Evolutionary conservation across 1,284 basidiomycete species (phyloP), one percentile per base, ranked within the genome.

Genomic region (Ustilago esculenta): DNA sequence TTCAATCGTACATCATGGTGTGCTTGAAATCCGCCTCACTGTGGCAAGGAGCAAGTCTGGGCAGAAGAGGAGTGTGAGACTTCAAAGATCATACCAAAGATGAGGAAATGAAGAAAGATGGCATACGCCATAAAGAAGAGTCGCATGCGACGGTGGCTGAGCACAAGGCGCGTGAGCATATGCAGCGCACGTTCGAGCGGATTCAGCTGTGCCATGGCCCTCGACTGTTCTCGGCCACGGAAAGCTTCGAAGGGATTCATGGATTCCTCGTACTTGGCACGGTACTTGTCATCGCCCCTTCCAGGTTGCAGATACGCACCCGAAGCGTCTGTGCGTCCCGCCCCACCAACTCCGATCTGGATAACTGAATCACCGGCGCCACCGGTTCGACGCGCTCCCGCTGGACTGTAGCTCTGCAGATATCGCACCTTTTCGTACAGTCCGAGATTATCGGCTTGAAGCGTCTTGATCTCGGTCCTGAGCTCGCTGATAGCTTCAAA

Each of bases 201-300:
- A 78, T 98, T 96, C 27, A 98, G 86, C 32, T 90, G 90, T 69
- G 94, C 89, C 58, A 95, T 91, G 1, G 92, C 94, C 39, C 94
- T 86, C 29, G 90, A 90, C 34, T 93, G 93, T 85, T 98, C 95
- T 79, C 92, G 86, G 4, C 94, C 94, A 60, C 93, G 88, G 86
- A 98, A 98, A 4, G 91, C 92, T 82, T 97, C 93, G 82, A 98
- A 98, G 0, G 95, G 95, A 79, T 98, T 97, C 88, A 98, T 92
- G 42, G 90, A 88, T 82, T 96, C 92, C 81, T 98, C 94, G 80
- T 98, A 98, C 80, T 92, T 87, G 63, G 90, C 87, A 50, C 90
- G 88, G 83, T 98, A 98, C 55, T 71, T 61, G 80, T 90, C 91
- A 73, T 90, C 44, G 14, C 20, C 24, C 3, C 4, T 18, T 29